Evolutionary conservation across 371 early-diverging fungal genomes (phyloP).

Genomic region (Dichotomocladium elegans): DNA sequence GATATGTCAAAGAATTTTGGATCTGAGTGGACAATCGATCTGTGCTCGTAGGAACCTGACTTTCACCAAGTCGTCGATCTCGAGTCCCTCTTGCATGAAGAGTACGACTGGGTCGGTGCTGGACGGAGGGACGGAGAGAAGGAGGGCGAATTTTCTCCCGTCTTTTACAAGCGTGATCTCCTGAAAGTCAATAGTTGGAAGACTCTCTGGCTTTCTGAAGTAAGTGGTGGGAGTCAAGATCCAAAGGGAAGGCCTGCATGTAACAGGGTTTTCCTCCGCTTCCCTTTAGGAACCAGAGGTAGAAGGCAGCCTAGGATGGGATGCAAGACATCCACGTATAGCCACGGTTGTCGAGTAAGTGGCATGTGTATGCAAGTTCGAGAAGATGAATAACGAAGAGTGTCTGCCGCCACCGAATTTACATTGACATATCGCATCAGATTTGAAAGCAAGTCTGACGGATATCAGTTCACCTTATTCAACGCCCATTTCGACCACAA

Average conservation of each 20-base stretch:
- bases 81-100: conserved; percentile 33
- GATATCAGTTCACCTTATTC: conserved; percentile 19
- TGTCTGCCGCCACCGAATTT: not conserved
- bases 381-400: no score
- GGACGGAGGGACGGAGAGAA: conserved; percentile 48
- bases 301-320: conserved; percentile 38
- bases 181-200: conserved; percentile 25
- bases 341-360: conserved; percentile 37
- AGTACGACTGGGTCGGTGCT: conserved; percentile 48
- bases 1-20: no score
- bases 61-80: conserved; percentile 45
- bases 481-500: conserved; percentile 40
- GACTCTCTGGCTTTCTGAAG: conserved; percentile 44
- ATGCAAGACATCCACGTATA: conserved; percentile 34
- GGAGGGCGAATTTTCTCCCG: conserved; percentile 38
- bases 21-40: no score
- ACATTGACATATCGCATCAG: not conserved
- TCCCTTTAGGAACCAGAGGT: conserved; percentile 25
- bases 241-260: no score
- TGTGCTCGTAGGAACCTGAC: conserved; percentile 44
- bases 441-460: conserved; percentile 24
- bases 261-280: not conserved
- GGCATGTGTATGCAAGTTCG: not conserved
- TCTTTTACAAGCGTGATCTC: conserved; percentile 38
- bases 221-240: conserved; percentile 2